A percentile compares a stretch with the other conserved stretches of the same genome.
phyloP scores from a whole-genome alignment of 1,284 basidiomycete species.

The Trametes sp. region DNA sequence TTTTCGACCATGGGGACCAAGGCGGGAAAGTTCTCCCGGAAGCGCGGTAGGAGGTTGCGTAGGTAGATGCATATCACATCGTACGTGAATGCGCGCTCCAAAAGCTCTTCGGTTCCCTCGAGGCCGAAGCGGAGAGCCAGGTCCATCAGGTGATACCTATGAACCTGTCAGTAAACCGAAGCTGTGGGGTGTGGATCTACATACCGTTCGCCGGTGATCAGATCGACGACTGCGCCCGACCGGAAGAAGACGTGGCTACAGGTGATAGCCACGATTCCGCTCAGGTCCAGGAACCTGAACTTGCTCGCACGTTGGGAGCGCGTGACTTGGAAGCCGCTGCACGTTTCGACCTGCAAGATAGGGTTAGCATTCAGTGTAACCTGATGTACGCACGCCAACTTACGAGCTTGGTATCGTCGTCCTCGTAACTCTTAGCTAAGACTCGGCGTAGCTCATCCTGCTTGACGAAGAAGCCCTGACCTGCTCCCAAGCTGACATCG shows the following conservation, averaged over 20 bases:
- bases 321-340: slow-evolving; percentile 2
- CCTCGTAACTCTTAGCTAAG: neutral
- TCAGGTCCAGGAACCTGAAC: neutral
- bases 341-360: neutral
- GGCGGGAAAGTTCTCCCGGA: neutral
- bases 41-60: neutral
- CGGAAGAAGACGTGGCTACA: slow-evolving; percentile 1
- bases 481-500: neutral
- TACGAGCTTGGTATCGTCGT: neutral
- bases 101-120: neutral
- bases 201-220: neutral
- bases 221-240: neutral
- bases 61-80: slow-evolving; percentile 6
- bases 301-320: slow-evolving; percentile 1
- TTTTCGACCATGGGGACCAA: neutral
- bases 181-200: neutral
- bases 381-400: too few species aligned
- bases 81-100: neutral
- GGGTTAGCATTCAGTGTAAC: too few species aligned
- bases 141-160: neutral
- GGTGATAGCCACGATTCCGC: neutral
- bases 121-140: neutral
- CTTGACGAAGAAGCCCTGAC: neutral
- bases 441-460: neutral
- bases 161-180: neutral